Conservation (phyloP, 805 yeast species). For the Candida nanaspora region DNA sequence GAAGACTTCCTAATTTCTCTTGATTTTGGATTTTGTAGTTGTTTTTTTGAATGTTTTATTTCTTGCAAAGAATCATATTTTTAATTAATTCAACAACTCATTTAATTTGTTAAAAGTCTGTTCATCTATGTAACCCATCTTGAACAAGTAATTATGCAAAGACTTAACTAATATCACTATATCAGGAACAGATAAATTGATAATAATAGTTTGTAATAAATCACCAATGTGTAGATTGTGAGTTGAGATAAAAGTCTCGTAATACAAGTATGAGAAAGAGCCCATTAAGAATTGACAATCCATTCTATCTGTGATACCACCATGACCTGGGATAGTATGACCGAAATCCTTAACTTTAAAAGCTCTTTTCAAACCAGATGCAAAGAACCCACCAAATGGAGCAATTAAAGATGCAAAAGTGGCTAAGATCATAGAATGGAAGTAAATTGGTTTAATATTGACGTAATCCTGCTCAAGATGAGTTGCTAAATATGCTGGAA, state of each 20-base stretch:
- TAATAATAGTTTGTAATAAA: constrained; percentile 66
- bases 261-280: constrained; percentile 84
- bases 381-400: constrained; percentile 98
- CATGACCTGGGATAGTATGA: constrained; percentile 98
- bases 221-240: constrained; percentile 67
- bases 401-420: constrained; percentile 96
- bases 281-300: constrained; percentile 99
- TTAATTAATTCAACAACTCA: constrained; percentile 5
- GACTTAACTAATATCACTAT: constrained; percentile 54
- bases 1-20: too few species aligned
- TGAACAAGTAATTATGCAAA: constrained; percentile 47
- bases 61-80: not conserved
- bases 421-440: constrained; percentile 81
- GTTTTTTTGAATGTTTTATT: not conserved
- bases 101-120: constrained; percentile 25
- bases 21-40: too few species aligned
- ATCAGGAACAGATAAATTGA: constrained; percentile 60
- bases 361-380: constrained; percentile 94
- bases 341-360: constrained; percentile 97
- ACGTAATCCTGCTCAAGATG: constrained; percentile 35
- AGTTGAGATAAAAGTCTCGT: constrained; percentile 81
- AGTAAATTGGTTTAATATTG: constrained; percentile 76
- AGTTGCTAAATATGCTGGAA: constrained; percentile 63
- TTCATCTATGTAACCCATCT: constrained; percentile 33
- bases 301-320: constrained; percentile 95